A percentile compares a stretch with the other conserved stretches of the same genome.
Evolutionary conservation across 2,329 filamentous ascomycete species (phyloP).

Genomic region (Drechslerella stenobrocha): DNA sequence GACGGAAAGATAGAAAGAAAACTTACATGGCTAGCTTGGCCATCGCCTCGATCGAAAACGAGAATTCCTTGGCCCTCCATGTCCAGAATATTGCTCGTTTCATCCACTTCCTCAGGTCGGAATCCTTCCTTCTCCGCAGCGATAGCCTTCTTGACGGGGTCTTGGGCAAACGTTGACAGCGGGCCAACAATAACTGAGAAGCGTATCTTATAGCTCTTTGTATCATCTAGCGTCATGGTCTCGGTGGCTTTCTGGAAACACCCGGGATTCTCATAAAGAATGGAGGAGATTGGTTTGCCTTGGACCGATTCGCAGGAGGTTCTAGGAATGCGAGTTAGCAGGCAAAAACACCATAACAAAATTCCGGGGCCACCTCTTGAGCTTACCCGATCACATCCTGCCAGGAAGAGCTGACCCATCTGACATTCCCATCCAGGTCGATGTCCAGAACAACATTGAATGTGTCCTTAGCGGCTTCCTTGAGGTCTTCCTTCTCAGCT

Average conservation of each 20-base stretch:
- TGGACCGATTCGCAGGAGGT: conserved; percentile 72
- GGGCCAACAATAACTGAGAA: conserved; percentile 74
- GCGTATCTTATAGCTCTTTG: conserved; percentile 83
- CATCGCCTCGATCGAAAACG: conserved; percentile 87
- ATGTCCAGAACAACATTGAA: conserved; percentile 95
- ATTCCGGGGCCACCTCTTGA: conserved; percentile 32
- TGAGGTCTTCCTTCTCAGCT: conserved; percentile 88
- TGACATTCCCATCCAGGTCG: conserved; percentile 82
- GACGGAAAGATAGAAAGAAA: conserved; percentile 20
- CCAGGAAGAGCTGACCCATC: conserved; percentile 98
- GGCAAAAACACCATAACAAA: conserved; percentile 23
- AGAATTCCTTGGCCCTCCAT: conserved; percentile 97
- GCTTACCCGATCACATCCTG: conserved; percentile 73
- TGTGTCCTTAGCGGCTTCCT: conserved; percentile 93
- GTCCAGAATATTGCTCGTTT: conserved; percentile 66
- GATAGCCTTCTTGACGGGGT: conserved; percentile 53
- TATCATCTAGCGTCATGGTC: conserved; percentile 88
- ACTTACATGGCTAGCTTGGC: conserved; percentile 86
- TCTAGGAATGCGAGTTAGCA: conserved; percentile 55
- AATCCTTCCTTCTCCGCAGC: conserved; percentile 56
- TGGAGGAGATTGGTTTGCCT: conserved; percentile 75
- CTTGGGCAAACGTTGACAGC: conserved; percentile 65
- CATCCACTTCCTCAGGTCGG: conserved; percentile 55
- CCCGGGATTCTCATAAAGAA: conserved; percentile 77
- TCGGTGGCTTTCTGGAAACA: conserved; percentile 83